Evolutionary conservation across 768 basidiomycete genomes (phyloP).

Genomic region (Phaffia australis): DNA sequence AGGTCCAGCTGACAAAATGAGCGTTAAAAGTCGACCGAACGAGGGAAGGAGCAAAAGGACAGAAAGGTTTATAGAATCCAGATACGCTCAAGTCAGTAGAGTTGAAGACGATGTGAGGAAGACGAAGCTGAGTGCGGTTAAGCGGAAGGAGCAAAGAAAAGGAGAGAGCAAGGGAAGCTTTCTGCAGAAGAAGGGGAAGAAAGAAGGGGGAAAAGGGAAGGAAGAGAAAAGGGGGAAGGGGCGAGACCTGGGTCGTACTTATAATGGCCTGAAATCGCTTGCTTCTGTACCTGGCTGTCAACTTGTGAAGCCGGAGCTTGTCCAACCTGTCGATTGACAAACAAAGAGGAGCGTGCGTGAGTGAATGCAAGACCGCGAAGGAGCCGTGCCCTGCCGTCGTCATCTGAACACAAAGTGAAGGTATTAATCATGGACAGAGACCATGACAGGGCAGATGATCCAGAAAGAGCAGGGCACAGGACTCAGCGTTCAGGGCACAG

Average conservation of each 20-base stretch:
- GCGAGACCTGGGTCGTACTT: too few species aligned
- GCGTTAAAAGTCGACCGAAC: background rate
- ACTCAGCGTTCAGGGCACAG: too few species aligned
- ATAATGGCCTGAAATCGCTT: too few species aligned
- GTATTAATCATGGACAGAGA: too few species aligned
- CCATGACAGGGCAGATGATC: too few species aligned
- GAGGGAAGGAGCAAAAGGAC: background rate
- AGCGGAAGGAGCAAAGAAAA: background rate
- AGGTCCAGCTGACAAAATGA: background rate
- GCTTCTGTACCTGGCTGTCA: too few species aligned
- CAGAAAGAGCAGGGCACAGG: too few species aligned
- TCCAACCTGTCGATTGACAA: too few species aligned
- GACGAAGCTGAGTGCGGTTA: background rate
- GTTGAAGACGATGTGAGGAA: background rate
- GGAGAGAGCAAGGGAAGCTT: background rate
- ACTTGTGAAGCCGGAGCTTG: too few species aligned
- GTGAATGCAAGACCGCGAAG: background rate
- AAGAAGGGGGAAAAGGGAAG: background rate
- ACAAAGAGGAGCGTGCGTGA: constrained; percentile 2
- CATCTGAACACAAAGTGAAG: too few species aligned
- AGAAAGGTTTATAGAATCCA: background rate
- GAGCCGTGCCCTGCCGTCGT: too few species aligned
- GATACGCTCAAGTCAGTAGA: too few species aligned
- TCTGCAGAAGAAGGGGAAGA: background rate
- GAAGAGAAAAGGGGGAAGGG: background rate